Percentiles rank a stretch among this genome's conserved stretches.
Conservation (phyloP, 768 basidiomycete genomes). For the Termitomyces sp. region DNA sequence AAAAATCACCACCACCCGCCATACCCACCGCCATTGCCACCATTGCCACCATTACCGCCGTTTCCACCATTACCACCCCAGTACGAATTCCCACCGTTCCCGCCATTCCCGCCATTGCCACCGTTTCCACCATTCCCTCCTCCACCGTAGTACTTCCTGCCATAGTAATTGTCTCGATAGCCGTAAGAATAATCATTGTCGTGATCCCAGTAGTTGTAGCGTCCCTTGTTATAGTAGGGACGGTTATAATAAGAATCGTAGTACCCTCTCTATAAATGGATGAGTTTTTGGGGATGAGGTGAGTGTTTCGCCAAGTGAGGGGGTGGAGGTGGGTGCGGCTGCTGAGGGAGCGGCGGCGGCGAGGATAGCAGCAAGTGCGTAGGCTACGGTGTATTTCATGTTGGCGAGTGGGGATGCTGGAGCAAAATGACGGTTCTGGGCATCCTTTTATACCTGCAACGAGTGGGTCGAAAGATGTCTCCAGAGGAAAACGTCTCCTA, state of each 20-base stretch:
- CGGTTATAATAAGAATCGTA: neutral
- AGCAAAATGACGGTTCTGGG: too few relatives aligned
- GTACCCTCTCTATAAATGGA: neutral
- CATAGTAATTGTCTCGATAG: neutral
- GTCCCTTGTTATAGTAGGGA: neutral
- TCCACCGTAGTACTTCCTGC: neutral
- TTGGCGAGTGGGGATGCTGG: neutral
- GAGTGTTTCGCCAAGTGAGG: too few relatives aligned
- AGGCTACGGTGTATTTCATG: neutral
- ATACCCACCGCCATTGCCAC: neutral
- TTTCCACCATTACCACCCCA: neutral
- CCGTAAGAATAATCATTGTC: neutral
- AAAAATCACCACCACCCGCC: neutral
- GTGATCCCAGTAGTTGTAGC: neutral
- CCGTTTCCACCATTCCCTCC: neutral
- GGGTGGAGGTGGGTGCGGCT: neutral
- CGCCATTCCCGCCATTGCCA: neutral
- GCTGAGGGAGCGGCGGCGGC: neutral
- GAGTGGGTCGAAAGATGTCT: too few relatives aligned
- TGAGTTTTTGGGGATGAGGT: rapidly evolving
- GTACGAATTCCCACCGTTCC: neutral
- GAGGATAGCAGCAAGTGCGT: neutral
- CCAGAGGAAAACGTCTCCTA: too few relatives aligned
- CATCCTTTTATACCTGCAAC: neutral
- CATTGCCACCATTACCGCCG: neutral